A percentile compares a stretch with the other conserved stretches of the same genome.
Evolutionary conservation across 306 rosid genomes (phyloP).

Genomic region (Coriaria nepalensis): DNA sequence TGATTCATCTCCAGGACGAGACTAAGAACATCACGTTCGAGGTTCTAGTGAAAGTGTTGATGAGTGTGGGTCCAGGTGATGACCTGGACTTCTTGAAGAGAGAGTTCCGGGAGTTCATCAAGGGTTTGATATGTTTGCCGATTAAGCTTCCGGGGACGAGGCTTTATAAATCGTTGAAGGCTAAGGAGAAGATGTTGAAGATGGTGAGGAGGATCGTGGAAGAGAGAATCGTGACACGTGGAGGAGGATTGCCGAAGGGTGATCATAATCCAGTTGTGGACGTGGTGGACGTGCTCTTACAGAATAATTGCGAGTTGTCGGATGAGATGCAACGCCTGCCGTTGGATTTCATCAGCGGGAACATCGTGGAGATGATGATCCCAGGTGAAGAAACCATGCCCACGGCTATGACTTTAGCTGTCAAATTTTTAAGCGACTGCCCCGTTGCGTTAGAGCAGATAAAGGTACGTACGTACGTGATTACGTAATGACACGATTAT

Average conservation of each 20-base stretch:
- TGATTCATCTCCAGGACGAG: conserved; percentile 52
- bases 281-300: conserved; percentile 54
- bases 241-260: neutral
- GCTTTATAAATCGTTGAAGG: conserved; percentile 83
- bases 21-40: conserved; percentile 69
- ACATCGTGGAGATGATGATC: conserved; percentile 69
- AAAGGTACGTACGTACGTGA: conserved; percentile 24
- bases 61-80: conserved; percentile 71
- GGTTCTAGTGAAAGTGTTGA: conserved; percentile 51
- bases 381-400: conserved; percentile 95
- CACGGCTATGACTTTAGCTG: conserved; percentile 62
- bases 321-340: conserved; percentile 18
- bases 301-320: conserved; percentile 26
- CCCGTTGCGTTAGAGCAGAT: conserved; percentile 43
- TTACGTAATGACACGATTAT: too few relatives aligned
- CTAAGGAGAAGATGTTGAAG: conserved; percentile 64
- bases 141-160: conserved; percentile 74
- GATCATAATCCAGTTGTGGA: conserved; percentile 23
- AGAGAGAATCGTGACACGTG: conserved; percentile 21
- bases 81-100: conserved; percentile 48
- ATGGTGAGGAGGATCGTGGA: conserved; percentile 42
- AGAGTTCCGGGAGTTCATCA: conserved; percentile 69
- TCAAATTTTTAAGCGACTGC: conserved; percentile 45
- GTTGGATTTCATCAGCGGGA: conserved; percentile 50
- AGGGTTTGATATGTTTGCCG: conserved; percentile 80